phyloP scores from a whole-genome alignment of 495 filamentous ascomycete species.

The Entonaema liquescens region DNA sequence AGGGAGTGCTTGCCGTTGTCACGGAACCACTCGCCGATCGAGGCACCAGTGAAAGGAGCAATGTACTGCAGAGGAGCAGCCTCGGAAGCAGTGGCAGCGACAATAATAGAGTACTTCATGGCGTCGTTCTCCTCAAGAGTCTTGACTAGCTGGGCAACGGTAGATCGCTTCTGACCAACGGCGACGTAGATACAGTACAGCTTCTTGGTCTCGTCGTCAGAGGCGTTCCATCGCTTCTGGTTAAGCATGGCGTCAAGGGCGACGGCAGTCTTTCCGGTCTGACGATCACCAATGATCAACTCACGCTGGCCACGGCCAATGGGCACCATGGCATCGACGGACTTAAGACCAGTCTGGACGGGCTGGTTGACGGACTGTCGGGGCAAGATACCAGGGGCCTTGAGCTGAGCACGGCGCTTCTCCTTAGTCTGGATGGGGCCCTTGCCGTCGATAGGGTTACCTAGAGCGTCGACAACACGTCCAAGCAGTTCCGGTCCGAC shows the following conservation, averaged over 20 bases:
- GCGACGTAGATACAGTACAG: slow-evolving; percentile 99
- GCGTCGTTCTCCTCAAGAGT: slow-evolving; percentile 99
- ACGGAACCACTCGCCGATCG: slow-evolving; percentile 88
- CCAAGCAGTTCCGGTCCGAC: slow-evolving; percentile 92
- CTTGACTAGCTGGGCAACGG: slow-evolving; percentile 98
- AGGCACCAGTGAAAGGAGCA: slow-evolving; percentile 84
- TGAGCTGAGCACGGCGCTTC: slow-evolving; percentile 96
- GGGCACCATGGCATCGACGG: slow-evolving; percentile 99
- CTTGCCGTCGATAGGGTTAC: slow-evolving; percentile 99
- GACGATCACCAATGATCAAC: slow-evolving; percentile 99
- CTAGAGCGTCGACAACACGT: slow-evolving; percentile 97
- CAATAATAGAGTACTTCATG: slow-evolving; percentile 97
- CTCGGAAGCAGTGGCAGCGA: slow-evolving; percentile 97
- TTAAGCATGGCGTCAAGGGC: slow-evolving; percentile 98
- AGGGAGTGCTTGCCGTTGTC: slow-evolving; percentile 93
- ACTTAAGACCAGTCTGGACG: slow-evolving; percentile 99
- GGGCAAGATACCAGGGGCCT: slow-evolving; percentile 98
- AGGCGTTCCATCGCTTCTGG: slow-evolving; percentile 97
- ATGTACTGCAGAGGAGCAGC: slow-evolving; percentile 94
- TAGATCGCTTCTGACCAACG: slow-evolving; percentile 99
- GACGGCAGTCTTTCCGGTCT: slow-evolving; percentile 99
- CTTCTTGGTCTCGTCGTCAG: slow-evolving; percentile 91
- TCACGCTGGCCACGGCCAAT: slow-evolving; percentile 99
- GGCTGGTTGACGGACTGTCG: slow-evolving; percentile 97
- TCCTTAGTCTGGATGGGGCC: slow-evolving; percentile 90